These are phyloP conservation scores for Datisca glomerata DNA, from an alignment of 306 rosid genomes.

Conservation along the genomic window DNA sequence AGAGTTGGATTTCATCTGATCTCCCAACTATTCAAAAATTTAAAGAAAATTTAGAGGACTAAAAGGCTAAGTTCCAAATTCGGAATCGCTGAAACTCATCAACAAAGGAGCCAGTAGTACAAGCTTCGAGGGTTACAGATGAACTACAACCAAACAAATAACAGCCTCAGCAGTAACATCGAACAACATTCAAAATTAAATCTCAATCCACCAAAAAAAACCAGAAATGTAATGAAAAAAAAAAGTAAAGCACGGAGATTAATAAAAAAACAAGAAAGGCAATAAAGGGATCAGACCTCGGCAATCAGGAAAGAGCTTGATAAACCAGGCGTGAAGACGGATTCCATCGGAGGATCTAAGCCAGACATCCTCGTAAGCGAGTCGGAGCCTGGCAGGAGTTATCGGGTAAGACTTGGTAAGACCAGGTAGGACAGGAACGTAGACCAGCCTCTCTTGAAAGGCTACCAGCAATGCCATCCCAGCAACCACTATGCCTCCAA, in stretches of 20 bases:
- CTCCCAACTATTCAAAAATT: too few relatives aligned
- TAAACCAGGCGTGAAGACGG: conserved; percentile 95
- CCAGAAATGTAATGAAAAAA: neutral
- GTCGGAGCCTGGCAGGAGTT: conserved; percentile 76
- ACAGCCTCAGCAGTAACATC: neutral
- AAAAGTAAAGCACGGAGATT: neutral
- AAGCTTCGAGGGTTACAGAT: too few relatives aligned
- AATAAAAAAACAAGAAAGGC: neutral
- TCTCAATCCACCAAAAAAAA: neutral
- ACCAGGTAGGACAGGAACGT: conserved; percentile 90
- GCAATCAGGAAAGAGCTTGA: conserved; percentile 80
- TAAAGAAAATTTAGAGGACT: too few relatives aligned
- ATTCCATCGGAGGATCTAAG: conserved; percentile 85
- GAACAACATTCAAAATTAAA: neutral
- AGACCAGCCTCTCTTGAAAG: conserved; percentile 80
- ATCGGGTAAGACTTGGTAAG: conserved; percentile 72
- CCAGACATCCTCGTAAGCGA: conserved; percentile 78
- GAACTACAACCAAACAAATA: too few relatives aligned
- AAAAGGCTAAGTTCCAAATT: too few relatives aligned
- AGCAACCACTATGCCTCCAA: conserved; percentile 73
- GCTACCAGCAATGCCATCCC: conserved; percentile 95
- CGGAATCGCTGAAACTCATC: too few relatives aligned
- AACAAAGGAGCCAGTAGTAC: conserved; percentile 4
- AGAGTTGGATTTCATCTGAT: too few relatives aligned
- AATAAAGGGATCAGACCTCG: conserved; percentile 42